Percentiles rank a stretch among this genome's conserved stretches.
Evolutionary conservation across 78 protist genomes (phyloP).

Genomic region (Reticulomyxa filosa): DNA sequence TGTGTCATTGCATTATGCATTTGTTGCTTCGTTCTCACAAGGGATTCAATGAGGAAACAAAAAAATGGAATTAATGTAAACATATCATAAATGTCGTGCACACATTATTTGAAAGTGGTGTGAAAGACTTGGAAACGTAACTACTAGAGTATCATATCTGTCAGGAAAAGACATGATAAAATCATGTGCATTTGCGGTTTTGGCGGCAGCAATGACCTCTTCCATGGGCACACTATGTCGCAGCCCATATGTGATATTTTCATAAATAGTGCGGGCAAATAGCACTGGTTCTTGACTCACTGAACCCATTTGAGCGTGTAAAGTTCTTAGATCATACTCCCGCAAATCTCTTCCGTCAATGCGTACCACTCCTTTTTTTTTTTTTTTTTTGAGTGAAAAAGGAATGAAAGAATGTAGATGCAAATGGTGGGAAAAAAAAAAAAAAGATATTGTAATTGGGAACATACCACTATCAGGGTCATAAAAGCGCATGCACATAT

Average conservation of each 20-base stretch:
- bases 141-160: constrained; percentile 28
- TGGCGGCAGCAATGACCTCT: constrained; percentile 44
- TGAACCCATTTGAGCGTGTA: constrained; percentile 31
- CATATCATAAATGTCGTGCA: too few species aligned
- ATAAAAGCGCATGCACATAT: constrained; percentile 12
- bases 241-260: constrained; percentile 12
- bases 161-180: constrained; percentile 46
- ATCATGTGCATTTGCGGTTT: constrained; percentile 60
- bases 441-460: too few species aligned
- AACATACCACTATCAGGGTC: too few species aligned
- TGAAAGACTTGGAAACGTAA: too few species aligned
- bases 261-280: constrained; percentile 56
- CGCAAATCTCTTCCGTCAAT: constrained; percentile 46
- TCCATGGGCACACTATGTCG: background rate
- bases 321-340: background rate
- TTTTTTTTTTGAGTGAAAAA: too few species aligned
- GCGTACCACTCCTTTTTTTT: constrained; percentile 34
- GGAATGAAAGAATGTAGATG: too few species aligned
- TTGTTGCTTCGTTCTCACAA: too few species aligned
- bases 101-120: too few species aligned
- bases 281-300: constrained; percentile 70
- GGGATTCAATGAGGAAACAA: too few species aligned
- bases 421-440: too few species aligned
- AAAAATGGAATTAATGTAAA: too few species aligned
- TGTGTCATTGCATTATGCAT: too few species aligned